A percentile compares a stretch with the other conserved stretches of the same genome.
These are phyloP conservation scores for Aspergillus alliaceus DNA, from an alignment of 2,329 filamentous ascomycete genomes.

Conservation along the genomic window DNA sequence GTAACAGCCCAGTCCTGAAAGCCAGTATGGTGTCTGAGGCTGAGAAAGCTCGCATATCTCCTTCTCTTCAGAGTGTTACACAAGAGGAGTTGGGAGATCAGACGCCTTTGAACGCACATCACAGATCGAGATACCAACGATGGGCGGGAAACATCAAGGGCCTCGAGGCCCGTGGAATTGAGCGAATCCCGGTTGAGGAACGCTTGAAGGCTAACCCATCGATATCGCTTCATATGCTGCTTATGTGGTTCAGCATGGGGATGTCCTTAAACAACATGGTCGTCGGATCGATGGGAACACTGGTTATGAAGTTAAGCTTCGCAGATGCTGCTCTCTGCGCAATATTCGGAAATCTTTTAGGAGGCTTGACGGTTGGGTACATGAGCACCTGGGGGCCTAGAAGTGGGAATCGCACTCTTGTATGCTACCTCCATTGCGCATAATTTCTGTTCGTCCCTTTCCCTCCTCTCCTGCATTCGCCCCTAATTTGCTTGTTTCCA, in stretches of 20 bases:
- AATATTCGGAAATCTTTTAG: slow-evolving; percentile 38
- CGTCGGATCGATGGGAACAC: slow-evolving; percentile 43
- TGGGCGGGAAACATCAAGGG: slow-evolving; percentile 25
- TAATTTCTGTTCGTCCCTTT: neutral
- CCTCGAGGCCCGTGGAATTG: slow-evolving; percentile 28
- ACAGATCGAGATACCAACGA: slow-evolving; percentile 20
- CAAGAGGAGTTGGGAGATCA: slow-evolving; percentile 22
- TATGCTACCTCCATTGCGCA: slow-evolving; percentile 16
- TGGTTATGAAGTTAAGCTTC: slow-evolving; percentile 41
- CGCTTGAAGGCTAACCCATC: slow-evolving; percentile 26
- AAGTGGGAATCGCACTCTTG: slow-evolving; percentile 46
- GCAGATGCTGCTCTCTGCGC: slow-evolving; percentile 40
- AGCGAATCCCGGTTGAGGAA: slow-evolving; percentile 28
- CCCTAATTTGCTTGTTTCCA: neutral
- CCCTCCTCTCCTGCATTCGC: neutral
- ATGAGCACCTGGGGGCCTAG: slow-evolving; percentile 43
- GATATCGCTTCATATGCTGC: slow-evolving; percentile 29
- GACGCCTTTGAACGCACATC: slow-evolving; percentile 8
- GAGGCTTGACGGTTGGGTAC: slow-evolving; percentile 37
- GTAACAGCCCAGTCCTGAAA: neutral
- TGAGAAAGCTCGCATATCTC: slow-evolving; percentile 26
- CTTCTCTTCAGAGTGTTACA: slow-evolving; percentile 23
- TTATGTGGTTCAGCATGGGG: slow-evolving; percentile 43
- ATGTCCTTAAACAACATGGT: slow-evolving; percentile 44
- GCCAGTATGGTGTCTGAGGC: slow-evolving; percentile 20